phyloP scores from a whole-genome alignment of 106 monocot genomes.

The Dendrobium huoshanense region DNA sequence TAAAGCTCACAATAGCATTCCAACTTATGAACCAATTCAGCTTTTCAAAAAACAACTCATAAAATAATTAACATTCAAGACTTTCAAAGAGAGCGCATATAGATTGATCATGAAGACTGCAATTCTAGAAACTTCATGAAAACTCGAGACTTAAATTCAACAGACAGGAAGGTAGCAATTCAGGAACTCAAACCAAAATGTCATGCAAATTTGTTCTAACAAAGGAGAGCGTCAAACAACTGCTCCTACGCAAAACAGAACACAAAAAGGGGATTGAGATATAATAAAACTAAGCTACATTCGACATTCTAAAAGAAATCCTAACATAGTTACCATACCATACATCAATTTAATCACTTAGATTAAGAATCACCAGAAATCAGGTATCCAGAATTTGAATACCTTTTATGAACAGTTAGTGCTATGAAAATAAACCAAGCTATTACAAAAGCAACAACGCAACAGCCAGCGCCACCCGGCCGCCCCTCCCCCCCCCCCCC shows the following conservation, averaged over 20 bases:
- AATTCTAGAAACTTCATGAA: background rate
- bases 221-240: background rate
- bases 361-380: background rate
- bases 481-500: no score
- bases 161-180: background rate
- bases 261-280: background rate
- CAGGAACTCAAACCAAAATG: background rate
- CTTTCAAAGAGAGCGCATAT: background rate
- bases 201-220: background rate
- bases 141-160: background rate
- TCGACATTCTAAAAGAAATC: background rate
- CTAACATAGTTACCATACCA: background rate
- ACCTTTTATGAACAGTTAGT: background rate
- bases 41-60: background rate
- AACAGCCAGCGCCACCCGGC: no score
- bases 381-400: constrained; percentile 1
- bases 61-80: background rate
- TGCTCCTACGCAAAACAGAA: background rate
- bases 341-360: background rate
- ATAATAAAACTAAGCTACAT: background rate
- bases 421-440: background rate
- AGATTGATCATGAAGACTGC: background rate
- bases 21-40: background rate
- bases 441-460: background rate
- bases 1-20: background rate